A percentile compares a stretch with the other conserved stretches of the same genome.
These are phyloP conservation scores for Aspergillus latus DNA, from an alignment of 2,329 filamentous ascomycete species.

Conservation along the genomic window DNA sequence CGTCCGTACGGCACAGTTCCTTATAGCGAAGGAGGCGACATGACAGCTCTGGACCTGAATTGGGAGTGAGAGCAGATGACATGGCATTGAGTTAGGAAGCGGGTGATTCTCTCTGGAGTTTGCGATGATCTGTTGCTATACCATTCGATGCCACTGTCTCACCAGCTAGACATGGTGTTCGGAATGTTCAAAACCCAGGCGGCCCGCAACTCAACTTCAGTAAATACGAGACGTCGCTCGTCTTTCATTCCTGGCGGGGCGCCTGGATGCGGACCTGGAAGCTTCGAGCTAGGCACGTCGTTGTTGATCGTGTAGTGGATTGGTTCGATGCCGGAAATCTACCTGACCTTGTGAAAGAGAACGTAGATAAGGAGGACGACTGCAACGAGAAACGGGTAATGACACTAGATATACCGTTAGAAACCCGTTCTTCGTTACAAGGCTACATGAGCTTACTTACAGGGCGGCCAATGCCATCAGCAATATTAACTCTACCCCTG, in stretches of 20 bases:
- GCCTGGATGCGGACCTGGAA: not conserved
- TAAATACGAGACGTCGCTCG: not conserved
- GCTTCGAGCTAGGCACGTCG: not conserved
- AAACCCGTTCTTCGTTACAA: constrained; percentile 8
- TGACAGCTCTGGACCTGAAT: not conserved
- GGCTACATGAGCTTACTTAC: not conserved
- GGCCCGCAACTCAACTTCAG: not conserved
- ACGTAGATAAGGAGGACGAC: not conserved
- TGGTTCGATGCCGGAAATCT: not conserved
- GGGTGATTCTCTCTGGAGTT: not conserved
- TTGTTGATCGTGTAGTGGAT: not conserved
- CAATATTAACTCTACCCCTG: not conserved
- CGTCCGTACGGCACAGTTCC: not conserved
- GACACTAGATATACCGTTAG: not conserved
- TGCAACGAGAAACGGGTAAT: not conserved
- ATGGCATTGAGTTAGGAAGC: too few relatives aligned
- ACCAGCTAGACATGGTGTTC: not conserved
- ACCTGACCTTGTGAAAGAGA: not conserved
- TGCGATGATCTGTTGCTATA: not conserved
- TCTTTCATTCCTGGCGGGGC: constrained; percentile 6
- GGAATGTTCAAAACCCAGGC: not conserved
- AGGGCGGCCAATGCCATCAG: not conserved
- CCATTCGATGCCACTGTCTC: not conserved
- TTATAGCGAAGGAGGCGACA: not conserved
- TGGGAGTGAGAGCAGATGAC: not conserved